Evolutionary conservation across 495 filamentous ascomycete species (phyloP), one percentile per base, ranked within the genome.

Genomic region (Tuber melanosporum): DNA sequence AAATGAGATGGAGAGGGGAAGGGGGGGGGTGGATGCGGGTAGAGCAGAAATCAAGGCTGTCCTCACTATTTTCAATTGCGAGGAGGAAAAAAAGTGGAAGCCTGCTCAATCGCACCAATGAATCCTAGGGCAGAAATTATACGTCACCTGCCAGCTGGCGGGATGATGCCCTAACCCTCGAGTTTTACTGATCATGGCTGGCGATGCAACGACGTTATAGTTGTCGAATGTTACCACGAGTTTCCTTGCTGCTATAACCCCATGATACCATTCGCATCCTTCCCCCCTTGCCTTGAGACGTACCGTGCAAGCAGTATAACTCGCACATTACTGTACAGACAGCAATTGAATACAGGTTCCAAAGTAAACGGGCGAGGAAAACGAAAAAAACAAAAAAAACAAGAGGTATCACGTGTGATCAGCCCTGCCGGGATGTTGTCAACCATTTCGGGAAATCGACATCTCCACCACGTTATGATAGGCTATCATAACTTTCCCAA

Each of bases 61-160:
- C 32, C 26, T 36, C 36, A 66, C 57, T 19, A 26, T 19, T 36
- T 26, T 8, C 26, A 66, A 66, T 36, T 36, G 26, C 17, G 14
- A 66, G 14, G 15, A 66, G 14, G 32, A 14, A 36, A 14, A 66
- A 66, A 66, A 66, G 57, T 36, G 57, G 32, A 66, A 66, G 57
- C 57, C 26, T 32, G 26, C 57, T 66, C 26, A 66, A 66, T 66
- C 57, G 57, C 57, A 15, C 57, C 57, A 66, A 66, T 66, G 57
- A 66, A 66, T 15, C 57, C 26, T 3, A 12, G 10, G 57, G 57
- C 14, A 36, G 57, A 66, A 66, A 66, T 66, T 66, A 66, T 66
- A 66, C 57, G 57, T 66, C 57, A 66, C 57, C 26, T 66, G 57
- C 57, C 57, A 66, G 57, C 57, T 66, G 57, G 57, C 57, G 57